phyloP scores from a whole-genome alignment of 2,329 filamentous ascomycete genomes.

The Hypoxylon sp. region DNA sequence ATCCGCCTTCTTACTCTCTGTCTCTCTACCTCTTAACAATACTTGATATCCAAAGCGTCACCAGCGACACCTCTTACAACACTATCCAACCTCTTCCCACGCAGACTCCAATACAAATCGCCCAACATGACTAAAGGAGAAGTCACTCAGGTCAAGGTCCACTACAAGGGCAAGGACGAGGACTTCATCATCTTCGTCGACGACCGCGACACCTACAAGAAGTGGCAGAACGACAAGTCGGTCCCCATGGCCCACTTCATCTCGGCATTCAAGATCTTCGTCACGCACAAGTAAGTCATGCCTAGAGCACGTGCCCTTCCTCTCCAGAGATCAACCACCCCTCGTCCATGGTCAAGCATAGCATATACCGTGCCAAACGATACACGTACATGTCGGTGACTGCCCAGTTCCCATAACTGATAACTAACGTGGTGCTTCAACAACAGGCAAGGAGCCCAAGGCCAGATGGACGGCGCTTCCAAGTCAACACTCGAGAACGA shows the following conservation, averaged over 20 bases:
- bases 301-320: conserved; percentile 7
- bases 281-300: conserved; percentile 81
- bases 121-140: conserved; percentile 75
- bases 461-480: conserved; percentile 77
- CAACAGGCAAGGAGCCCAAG: conserved; percentile 82
- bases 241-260: conserved; percentile 86
- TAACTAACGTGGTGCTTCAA: conserved; percentile 34
- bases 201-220: conserved; percentile 69
- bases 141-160: conserved; percentile 75
- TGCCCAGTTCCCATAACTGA: conserved; percentile 6
- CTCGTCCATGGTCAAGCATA: background rate
- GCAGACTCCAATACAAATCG: conserved; percentile 50
- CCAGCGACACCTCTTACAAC: conserved; percentile 4
- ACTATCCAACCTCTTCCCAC: conserved; percentile 3
- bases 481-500: conserved; percentile 80
- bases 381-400: background rate
- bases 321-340: background rate
- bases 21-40: background rate
- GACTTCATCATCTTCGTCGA: conserved; percentile 69
- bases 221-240: conserved; percentile 83
- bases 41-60: background rate
- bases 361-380: background rate
- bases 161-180: conserved; percentile 77
- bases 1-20: conserved; percentile 7
- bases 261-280: conserved; percentile 86